phyloP scores from a whole-genome alignment of 345 rosid genomes.

The Eucalyptus decipiens region DNA sequence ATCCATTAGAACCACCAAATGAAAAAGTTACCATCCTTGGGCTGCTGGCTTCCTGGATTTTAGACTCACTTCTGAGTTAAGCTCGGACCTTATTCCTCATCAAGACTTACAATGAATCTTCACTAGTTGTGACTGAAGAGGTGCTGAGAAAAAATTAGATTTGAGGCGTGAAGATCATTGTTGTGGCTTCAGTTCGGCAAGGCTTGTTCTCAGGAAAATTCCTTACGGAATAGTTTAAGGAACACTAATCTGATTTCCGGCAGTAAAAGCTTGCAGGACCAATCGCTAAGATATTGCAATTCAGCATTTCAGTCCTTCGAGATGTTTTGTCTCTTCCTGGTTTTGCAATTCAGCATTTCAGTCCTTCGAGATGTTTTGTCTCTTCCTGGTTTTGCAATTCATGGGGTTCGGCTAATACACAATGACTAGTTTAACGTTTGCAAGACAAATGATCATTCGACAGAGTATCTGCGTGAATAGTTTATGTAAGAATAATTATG shows the following conservation, averaged over 20 bases:
- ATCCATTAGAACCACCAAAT: not conserved
- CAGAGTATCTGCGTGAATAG: not conserved
- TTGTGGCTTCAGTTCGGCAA: not conserved
- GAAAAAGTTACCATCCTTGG: not conserved
- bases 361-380: not conserved
- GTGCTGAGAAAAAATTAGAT: not conserved
- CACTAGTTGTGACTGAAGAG: not conserved
- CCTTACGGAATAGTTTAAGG: not conserved
- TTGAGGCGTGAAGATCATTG: not conserved
- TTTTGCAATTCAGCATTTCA: not conserved
- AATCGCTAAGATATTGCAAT: not conserved
- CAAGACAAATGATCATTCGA: not conserved
- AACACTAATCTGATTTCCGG: not conserved
- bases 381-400: not conserved
- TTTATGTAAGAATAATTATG: not conserved
- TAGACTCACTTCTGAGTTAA: not conserved
- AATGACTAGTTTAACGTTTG: not conserved
- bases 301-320: not conserved
- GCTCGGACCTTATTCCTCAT: not conserved
- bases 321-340: not conserved
- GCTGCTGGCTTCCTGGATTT: not conserved
- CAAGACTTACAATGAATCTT: not conserved
- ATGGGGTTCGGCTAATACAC: not conserved
- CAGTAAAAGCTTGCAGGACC: not conserved
- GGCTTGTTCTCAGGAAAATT: not conserved